Evolutionary conservation across 139 green algal genomes (phyloP).

Genomic region (Zygnema cylindricum): DNA sequence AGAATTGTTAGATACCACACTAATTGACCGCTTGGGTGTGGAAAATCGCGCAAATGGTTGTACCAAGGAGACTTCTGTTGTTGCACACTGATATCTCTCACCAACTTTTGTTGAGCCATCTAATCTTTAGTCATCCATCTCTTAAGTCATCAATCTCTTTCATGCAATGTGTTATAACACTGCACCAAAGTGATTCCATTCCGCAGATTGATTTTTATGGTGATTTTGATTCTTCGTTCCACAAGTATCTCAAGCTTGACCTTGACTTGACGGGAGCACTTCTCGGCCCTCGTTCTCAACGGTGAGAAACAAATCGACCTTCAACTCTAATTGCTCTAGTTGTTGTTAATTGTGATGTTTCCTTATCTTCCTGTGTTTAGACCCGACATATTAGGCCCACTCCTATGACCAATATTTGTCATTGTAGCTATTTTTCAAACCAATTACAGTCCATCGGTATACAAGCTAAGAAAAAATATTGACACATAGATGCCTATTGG

Average conservation of each 20-base stretch:
- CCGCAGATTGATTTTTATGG: slow-evolving; percentile 54
- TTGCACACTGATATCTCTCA: no score
- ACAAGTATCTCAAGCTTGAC: slow-evolving; percentile 40
- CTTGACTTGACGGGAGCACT: slow-evolving; percentile 33
- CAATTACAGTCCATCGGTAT: background rate
- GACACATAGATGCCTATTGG: no score
- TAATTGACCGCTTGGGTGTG: no score
- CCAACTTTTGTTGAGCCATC: no score
- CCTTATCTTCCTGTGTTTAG: background rate
- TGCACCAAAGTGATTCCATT: no score
- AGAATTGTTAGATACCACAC: no score
- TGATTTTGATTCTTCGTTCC: slow-evolving; percentile 49
- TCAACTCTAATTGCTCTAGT: background rate
- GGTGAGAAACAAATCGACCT: slow-evolving; percentile 15
- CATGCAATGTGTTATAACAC: no score
- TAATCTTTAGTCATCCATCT: no score
- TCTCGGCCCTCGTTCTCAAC: slow-evolving; percentile 14
- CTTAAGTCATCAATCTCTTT: no score
- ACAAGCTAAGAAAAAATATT: background rate
- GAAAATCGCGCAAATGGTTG: no score
- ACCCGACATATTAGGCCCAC: background rate
- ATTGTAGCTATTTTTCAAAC: background rate
- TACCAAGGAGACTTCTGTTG: no score
- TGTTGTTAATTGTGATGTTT: background rate
- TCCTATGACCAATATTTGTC: background rate